Conservation (phyloP, 2,329 filamentous ascomycete species). For the Xylariaceae sp. region DNA sequence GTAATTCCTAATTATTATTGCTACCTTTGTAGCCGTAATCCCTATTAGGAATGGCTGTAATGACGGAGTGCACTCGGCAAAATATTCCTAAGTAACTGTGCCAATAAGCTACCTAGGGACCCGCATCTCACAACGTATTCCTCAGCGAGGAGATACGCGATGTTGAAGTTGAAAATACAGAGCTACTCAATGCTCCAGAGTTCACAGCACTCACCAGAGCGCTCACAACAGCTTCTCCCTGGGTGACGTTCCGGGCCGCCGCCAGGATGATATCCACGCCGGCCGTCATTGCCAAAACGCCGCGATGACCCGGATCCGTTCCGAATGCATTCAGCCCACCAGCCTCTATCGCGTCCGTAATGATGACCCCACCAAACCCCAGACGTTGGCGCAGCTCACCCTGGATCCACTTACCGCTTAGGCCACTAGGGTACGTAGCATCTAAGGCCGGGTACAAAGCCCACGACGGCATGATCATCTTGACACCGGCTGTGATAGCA, state of each 20-base stretch:
- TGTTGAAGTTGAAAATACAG: too few relatives aligned
- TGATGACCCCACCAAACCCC: slow-evolving; percentile 11
- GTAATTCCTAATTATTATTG: too few relatives aligned
- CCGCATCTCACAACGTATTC: too few relatives aligned
- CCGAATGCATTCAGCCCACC: slow-evolving; percentile 16
- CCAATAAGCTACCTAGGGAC: too few relatives aligned
- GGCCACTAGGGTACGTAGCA: slow-evolving; percentile 15
- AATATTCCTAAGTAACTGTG: too few relatives aligned
- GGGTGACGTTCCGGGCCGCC: slow-evolving; percentile 10
- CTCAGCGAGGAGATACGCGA: too few relatives aligned
- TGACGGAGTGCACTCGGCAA: too few relatives aligned
- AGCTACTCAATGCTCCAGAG: too few relatives aligned
- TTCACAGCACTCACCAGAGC: slow-evolving; percentile 18
- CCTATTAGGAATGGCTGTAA: too few relatives aligned
- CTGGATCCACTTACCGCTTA: slow-evolving; percentile 25
- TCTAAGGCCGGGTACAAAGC: slow-evolving; percentile 23
- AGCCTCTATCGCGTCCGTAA: slow-evolving; percentile 25
- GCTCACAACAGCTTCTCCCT: slow-evolving; percentile 13
- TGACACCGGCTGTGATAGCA: slow-evolving; percentile 18
- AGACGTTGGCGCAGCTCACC: slow-evolving; percentile 20
- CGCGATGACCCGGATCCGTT: slow-evolving; percentile 11
- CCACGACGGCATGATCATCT: slow-evolving; percentile 28
- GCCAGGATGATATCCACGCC: slow-evolving; percentile 23
- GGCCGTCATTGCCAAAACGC: slow-evolving; percentile 10
- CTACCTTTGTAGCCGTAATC: too few relatives aligned